These are phyloP conservation scores for Penicillium oxalicum DNA, from an alignment of 2,329 filamentous ascomycete genomes.

Conservation along the genomic window DNA sequence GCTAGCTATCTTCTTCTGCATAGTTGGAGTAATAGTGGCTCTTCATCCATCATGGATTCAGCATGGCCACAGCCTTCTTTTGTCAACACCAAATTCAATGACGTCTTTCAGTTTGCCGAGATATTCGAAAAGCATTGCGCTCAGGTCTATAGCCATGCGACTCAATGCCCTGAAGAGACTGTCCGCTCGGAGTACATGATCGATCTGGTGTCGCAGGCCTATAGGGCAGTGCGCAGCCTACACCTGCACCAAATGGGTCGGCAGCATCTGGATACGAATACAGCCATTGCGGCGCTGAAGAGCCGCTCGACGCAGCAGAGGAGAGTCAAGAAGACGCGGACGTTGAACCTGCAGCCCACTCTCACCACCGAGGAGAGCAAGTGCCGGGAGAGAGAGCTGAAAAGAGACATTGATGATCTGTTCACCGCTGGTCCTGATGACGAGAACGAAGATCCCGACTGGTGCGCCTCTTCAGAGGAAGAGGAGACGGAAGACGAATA, in stretches of 20 bases:
- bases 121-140: conserved; percentile 10
- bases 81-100: neutral
- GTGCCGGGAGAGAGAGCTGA: no score
- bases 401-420: no score
- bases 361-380: no score
- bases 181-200: neutral
- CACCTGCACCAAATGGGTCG: conserved; percentile 9
- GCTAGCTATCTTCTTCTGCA: neutral
- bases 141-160: neutral
- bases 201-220: conserved; percentile 3
- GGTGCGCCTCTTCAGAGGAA: neutral
- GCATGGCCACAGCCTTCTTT: conserved; percentile 8
- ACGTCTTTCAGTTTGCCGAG: conserved; percentile 1
- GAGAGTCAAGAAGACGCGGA: neutral
- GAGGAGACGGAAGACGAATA: neutral
- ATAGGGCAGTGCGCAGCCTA: conserved; percentile 10
- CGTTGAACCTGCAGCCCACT: no score
- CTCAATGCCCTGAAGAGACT: neutral
- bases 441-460: neutral
- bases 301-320: conserved; percentile 6
- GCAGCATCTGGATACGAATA: conserved; percentile 2
- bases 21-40: neutral
- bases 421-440: neutral
- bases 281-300: conserved; percentile 5
- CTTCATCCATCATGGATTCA: conserved; percentile 3